Base-by-base conservation (phyloP, 495 filamentous ascomycete genomes). In the Acidomyces sp. region DNA sequence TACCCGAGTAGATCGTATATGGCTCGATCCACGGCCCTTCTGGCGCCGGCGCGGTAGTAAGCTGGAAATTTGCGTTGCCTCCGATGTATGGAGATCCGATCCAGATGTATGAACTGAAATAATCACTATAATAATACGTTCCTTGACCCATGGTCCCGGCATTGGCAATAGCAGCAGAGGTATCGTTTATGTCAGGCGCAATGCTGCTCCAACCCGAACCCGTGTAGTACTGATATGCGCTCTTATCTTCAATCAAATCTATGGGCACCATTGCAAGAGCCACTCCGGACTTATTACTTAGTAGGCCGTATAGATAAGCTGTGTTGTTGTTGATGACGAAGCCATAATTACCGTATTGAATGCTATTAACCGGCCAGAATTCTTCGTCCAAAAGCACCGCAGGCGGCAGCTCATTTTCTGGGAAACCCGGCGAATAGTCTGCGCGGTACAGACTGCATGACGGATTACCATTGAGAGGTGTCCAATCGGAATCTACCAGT, bases 291-390 rank as follows among this genome's bases (percentile, higher is more conserved):
- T 41, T 46, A 13, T 41, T 25, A 30, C 38, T 29, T 12, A 39
- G 43, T 34, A 48, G 18, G 17, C 57, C 58, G 32, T 45, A 61
- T 16, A 61, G 43, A 23, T 59, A 61, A 7, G 52, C 55, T 5
- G 34, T 45, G 25, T 45, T 45, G 24, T 55, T 41, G 26, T 37
- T 37, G n/a, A 58, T 44, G 7, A 60, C 46, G 27, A 42, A 45
- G 13, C 57, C 57, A 41, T 61, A 61, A 22, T 20, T 37, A 19
- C 57, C 58, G 23, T 53, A 61, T 3, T 49, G 41, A 23, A 60
- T 54, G 22, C 37, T 34, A 16, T 42, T 44, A n/a, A 43, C 32
- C n/a, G 38, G 40, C 53, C 55, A 58, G 26, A 60, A 58, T 17
- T 33, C 33, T 20, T 45, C 41, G 19, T 51, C 37, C 13, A 56